phyloP scores from a whole-genome alignment of 257 asterid genomes.

The Ballota nigra region DNA sequence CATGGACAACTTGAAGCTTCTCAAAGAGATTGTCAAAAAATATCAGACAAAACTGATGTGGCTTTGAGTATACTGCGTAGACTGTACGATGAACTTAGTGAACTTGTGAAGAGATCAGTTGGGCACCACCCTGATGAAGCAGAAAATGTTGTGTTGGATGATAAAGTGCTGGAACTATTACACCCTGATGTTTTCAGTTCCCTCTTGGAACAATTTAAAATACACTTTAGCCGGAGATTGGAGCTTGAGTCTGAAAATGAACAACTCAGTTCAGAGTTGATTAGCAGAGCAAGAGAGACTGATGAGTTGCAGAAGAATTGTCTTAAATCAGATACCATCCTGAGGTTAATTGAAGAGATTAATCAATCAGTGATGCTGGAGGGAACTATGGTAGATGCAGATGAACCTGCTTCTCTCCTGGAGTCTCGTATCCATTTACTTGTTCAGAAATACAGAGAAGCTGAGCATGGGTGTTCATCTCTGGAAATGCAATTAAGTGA shows the following conservation, averaged over 20 bases:
- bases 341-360: conserved; percentile 56
- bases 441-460: conserved; percentile 58
- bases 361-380: conserved; percentile 55
- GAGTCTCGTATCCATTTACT: conserved; percentile 60
- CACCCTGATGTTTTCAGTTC: conserved; percentile 42
- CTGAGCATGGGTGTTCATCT: conserved; percentile 46
- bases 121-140: conserved; percentile 39
- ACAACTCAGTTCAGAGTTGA: conserved; percentile 56
- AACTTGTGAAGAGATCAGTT: conserved; percentile 39
- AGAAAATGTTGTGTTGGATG: conserved; percentile 33
- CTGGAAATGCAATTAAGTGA: conserved; percentile 54
- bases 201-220: conserved; percentile 54
- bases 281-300: conserved; percentile 44
- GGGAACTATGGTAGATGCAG: conserved; percentile 30
- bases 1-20: conserved; percentile 56
- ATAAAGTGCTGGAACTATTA: conserved; percentile 41
- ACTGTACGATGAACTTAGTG: conserved; percentile 48
- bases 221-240: conserved; percentile 47
- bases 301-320: conserved; percentile 51
- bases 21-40: conserved; percentile 41
- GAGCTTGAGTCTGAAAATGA: conserved; percentile 51
- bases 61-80: conserved; percentile 42
- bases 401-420: conserved; percentile 51
- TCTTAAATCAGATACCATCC: conserved; percentile 45
- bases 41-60: conserved; percentile 43